phyloP scores from a whole-genome alignment of 2,329 filamentous ascomycete species.

The Aspergillus thermomutatus region DNA sequence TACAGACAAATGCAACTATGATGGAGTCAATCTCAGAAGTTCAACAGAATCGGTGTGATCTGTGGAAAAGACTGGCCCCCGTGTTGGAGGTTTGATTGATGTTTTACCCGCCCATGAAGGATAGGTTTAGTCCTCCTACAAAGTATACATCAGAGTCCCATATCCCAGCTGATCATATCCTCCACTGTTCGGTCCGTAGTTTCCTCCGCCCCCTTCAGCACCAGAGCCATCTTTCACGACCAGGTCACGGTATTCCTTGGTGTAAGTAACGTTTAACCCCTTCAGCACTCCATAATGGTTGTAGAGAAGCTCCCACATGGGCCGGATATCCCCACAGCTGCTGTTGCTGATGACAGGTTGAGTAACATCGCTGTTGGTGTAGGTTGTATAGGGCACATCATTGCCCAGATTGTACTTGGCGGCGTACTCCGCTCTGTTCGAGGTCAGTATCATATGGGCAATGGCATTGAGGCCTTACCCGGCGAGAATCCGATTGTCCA shows the following conservation, averaged over 20 bases:
- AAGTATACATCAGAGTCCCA: constrained; percentile 32
- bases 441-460: not conserved
- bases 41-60: not conserved
- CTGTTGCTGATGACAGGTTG: constrained; percentile 32
- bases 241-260: constrained; percentile 35
- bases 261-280: constrained; percentile 36
- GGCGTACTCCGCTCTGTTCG: constrained; percentile 11
- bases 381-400: constrained; percentile 42
- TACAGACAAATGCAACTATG: constrained; percentile 9
- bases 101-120: not conserved
- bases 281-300: constrained; percentile 41
- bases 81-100: constrained; percentile 2
- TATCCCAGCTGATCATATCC: constrained; percentile 42
- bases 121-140: not conserved
- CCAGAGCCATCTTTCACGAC: constrained; percentile 33
- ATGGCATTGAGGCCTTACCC: constrained; percentile 22
- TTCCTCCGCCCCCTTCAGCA: constrained; percentile 45
- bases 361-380: constrained; percentile 38
- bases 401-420: constrained; percentile 44
- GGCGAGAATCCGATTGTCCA: constrained; percentile 34
- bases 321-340: constrained; percentile 34
- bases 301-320: constrained; percentile 40
- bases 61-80: not conserved
- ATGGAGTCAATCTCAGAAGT: constrained; percentile 4
- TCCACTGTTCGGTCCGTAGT: constrained; percentile 42